These are phyloP conservation scores for Penicillium samsonianum DNA, from an alignment of 495 filamentous ascomycete species.

Conservation along the genomic window DNA sequence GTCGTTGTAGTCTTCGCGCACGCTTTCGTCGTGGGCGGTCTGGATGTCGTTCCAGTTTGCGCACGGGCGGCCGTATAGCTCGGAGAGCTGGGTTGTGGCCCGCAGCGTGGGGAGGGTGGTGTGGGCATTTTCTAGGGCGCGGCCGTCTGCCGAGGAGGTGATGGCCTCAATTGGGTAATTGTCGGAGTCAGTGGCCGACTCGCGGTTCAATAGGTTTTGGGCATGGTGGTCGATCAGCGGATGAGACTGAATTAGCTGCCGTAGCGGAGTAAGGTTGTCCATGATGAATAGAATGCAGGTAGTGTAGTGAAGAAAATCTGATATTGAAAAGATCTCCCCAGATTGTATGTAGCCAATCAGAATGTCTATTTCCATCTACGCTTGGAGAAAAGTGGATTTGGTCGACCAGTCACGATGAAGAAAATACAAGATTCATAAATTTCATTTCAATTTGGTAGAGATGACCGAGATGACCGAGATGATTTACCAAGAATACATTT, in stretches of 20 bases:
- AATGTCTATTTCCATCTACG: too few relatives aligned
- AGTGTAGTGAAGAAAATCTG: constrained; percentile 3
- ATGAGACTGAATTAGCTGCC: constrained; percentile 57
- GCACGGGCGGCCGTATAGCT: constrained; percentile 58
- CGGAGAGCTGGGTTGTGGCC: constrained; percentile 67
- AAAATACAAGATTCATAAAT: background rate
- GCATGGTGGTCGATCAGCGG: constrained; percentile 90
- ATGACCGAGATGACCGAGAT: too few relatives aligned
- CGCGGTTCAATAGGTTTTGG: constrained; percentile 66
- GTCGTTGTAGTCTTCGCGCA: constrained; percentile 55
- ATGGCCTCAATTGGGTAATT: constrained; percentile 57
- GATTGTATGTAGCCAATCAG: background rate
- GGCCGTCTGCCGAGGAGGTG: constrained; percentile 71
- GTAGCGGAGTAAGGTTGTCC: constrained; percentile 38
- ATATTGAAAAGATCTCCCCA: background rate
- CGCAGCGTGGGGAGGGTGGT: constrained; percentile 69
- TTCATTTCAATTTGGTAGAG: constrained; percentile 1
- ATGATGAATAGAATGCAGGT: constrained; percentile 22
- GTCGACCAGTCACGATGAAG: background rate
- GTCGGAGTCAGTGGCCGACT: constrained; percentile 34
- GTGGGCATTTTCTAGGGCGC: constrained; percentile 60
- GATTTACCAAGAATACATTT: too few relatives aligned
- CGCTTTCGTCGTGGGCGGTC: constrained; percentile 55
- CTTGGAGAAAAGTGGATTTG: background rate
- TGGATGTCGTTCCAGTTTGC: constrained; percentile 63